Percentiles rank a stretch among this genome's conserved stretches.
phyloP scores from a whole-genome alignment of 106 monocot species.

The Allium sativum region DNA sequence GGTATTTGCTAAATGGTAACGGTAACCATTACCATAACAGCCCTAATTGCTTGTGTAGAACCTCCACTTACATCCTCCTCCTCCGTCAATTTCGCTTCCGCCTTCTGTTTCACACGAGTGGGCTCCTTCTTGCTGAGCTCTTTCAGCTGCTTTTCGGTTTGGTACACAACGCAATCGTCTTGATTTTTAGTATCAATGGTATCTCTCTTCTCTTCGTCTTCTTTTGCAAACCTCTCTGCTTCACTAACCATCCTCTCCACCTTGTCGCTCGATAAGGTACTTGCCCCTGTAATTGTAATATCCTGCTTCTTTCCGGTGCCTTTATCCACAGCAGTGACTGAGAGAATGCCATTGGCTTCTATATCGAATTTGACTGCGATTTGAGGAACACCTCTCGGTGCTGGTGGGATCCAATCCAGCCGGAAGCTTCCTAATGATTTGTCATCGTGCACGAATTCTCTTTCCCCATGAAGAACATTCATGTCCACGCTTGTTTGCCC shows the following conservation, averaged over 20 bases:
- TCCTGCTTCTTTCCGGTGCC: constrained; percentile 72
- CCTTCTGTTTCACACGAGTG: constrained; percentile 48
- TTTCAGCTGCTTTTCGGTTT: constrained; percentile 71
- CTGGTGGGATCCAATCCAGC: constrained; percentile 81
- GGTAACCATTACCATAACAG: too few relatives aligned
- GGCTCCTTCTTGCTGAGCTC: constrained; percentile 68
- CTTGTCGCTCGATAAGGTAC: constrained; percentile 53
- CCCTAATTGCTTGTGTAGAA: constrained; percentile 36
- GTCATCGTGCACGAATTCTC: too few relatives aligned
- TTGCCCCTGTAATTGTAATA: constrained; percentile 68
- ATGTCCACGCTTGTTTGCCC: too few relatives aligned
- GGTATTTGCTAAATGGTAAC: too few relatives aligned
- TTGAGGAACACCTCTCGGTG: constrained; percentile 80
- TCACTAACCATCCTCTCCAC: constrained; percentile 76
- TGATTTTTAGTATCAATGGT: constrained; percentile 72
- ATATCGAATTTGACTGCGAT: constrained; percentile 94
- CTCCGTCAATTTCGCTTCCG: constrained; percentile 51
- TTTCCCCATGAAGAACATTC: too few relatives aligned
- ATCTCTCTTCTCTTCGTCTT: constrained; percentile 76
- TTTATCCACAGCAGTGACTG: constrained; percentile 63
- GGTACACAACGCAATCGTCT: constrained; percentile 53
- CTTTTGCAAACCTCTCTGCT: constrained; percentile 65
- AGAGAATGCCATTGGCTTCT: constrained; percentile 87
- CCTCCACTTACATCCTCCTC: constrained; percentile 48
- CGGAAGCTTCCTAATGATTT: constrained; percentile 83